Evolutionary conservation across 768 basidiomycete genomes (phyloP).

Genomic region (Pleurotus giganteus): DNA sequence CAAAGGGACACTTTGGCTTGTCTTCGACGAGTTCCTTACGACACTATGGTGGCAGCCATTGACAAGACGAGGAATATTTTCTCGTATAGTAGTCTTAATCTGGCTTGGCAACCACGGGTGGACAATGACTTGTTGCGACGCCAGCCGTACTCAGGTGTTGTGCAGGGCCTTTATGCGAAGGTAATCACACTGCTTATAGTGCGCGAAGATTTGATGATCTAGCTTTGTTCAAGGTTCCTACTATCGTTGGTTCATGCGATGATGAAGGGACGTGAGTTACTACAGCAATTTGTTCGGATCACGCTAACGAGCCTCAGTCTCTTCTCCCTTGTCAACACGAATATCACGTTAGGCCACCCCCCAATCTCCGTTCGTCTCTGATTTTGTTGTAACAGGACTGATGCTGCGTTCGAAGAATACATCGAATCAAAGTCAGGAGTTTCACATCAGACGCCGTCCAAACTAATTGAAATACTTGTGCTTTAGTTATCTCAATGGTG

Average conservation of each 20-base stretch:
- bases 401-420: constrained; percentile 15
- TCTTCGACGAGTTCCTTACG: constrained; percentile 28
- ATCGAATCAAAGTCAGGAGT: constrained; percentile 13
- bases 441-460: too few species aligned
- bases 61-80: constrained; percentile 28
- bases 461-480: not conserved
- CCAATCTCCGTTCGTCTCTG: constrained; percentile 10
- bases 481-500: constrained; percentile 14
- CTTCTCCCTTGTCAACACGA: constrained; percentile 15
- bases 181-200: constrained; percentile 20
- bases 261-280: constrained; percentile 40
- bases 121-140: constrained; percentile 37
- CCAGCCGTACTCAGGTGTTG: constrained; percentile 27
- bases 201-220: constrained; percentile 1
- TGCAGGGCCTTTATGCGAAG: constrained; percentile 31
- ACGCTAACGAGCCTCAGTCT: constrained; percentile 9
- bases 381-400: constrained; percentile 17
- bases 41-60: constrained; percentile 27
- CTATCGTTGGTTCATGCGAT: constrained; percentile 32
- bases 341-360: constrained; percentile 21
- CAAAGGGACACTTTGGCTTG: constrained; percentile 28
- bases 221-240: constrained; percentile 19
- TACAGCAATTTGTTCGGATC: not conserved
- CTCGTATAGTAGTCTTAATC: constrained; percentile 23
- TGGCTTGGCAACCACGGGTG: constrained; percentile 35